Conservation (phyloP, 1,284 basidiomycete genomes). For the Naganishia sp. region DNA sequence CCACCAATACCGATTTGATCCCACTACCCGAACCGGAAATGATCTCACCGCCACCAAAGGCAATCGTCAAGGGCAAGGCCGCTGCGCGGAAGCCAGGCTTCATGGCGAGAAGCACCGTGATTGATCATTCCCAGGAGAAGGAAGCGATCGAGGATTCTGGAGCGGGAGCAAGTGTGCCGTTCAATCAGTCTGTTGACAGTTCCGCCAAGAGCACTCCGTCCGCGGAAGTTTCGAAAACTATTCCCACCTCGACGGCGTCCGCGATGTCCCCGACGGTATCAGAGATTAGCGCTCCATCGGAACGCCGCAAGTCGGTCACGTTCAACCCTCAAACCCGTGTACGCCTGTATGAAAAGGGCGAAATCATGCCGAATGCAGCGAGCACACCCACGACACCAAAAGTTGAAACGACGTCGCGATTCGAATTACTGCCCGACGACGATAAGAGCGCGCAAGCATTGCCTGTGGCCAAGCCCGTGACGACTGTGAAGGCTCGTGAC, state of each 20-base stretch:
- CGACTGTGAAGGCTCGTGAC: neutral
- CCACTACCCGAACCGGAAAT: conserved; percentile 10
- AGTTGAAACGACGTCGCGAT: neutral
- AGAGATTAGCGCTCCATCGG: neutral
- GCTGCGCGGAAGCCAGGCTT: conserved; percentile 6
- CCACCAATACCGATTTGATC: neutral
- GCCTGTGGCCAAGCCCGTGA: neutral
- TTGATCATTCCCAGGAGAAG: conserved; percentile 14
- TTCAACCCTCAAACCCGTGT: conserved; percentile 27
- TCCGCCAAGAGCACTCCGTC: too few relatives aligned
- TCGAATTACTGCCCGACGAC: conserved; percentile 4
- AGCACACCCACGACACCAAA: too few relatives aligned
- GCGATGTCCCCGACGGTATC: neutral
- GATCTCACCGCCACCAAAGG: neutral
- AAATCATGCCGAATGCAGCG: conserved; percentile 9
- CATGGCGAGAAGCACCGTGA: conserved; percentile 10
- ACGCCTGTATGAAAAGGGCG: conserved; percentile 30
- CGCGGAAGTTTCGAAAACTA: too few relatives aligned
- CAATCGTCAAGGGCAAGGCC: conserved; percentile 20
- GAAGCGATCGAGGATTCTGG: neutral
- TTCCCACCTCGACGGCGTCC: neutral
- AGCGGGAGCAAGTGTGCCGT: neutral
- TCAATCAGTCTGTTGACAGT: too few relatives aligned
- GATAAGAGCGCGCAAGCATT: neutral
- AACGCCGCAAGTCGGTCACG: conserved; percentile 28